Evolutionary conservation across 257 asterid genomes (phyloP), one percentile per base, ranked within the genome.

Genomic region (Hygrophila difformis): DNA sequence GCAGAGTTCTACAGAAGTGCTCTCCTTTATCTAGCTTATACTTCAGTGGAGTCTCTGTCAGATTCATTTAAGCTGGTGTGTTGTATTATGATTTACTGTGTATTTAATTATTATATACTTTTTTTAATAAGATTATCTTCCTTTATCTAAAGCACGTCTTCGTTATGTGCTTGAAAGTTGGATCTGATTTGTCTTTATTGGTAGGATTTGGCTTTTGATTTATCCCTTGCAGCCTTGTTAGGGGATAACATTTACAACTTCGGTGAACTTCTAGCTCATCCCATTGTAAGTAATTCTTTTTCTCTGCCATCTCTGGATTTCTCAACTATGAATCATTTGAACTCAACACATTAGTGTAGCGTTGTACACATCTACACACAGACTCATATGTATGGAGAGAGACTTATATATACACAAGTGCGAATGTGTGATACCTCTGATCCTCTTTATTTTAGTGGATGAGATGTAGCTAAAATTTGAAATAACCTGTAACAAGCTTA

Each of bases 161-260:
- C 19, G 17, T 35, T 48, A 29, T 54, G 50, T 13, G 12, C 17
- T 19, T 60, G 16, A 10, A 34, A 33, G 39, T 57, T 50, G 12
- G 22, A 47, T 28, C 45, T 43, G 13, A 52, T 29, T 6, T 64
- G 4, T 11, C 36, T 26, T 46, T 49, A 41, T 51, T 56, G 51
- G 36, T 56, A 87, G 97, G 97, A 87, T 64, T 73, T 87, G 85
- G 94, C 97, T 15, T 87, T 87, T 71, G 97, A 87, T 68, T 52
- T 87, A 17, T 87, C 97, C 29, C 83, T 87, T 1, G 75, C 97
- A n/a, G 97, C 97, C n/a, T 65, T 87, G 65, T 73, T 87, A 75
- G 97, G 97, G 62, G 97, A 87, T 10, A 87, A 87, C 71, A 80
- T 87, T 56, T 87, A 83, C 87, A 87, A 87, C 76, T 87, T 87